Evolutionary conservation across 2,329 filamentous ascomycete genomes (phyloP), one percentile per base, ranked within the genome.

Genomic region (Akanthomyces lecanii): DNA sequence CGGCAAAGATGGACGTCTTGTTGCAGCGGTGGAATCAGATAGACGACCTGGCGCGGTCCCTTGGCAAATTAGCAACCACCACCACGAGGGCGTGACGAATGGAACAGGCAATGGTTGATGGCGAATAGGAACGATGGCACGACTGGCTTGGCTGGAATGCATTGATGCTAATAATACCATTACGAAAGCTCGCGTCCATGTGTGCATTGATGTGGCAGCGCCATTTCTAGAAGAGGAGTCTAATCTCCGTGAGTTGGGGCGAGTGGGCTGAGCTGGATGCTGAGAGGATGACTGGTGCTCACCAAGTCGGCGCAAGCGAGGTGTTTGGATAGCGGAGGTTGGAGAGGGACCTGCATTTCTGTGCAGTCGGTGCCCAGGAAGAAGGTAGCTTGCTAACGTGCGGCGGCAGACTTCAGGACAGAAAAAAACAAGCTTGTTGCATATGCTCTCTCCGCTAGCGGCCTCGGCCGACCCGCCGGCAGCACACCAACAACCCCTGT

Each of bases 391-490:
- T 4, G 50, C 57, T 63, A 63, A 60, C 55, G 50, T 25, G 12
- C 25, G 16, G 45, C 59, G 61, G 58, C 60, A 38, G 54, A 21
- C 25, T 51, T 5, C 16, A 16, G 25, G 18, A 1, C 21, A 21
- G 5, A 7, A 54, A 18, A 14, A 7, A 54, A 62, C 64, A 63
- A 63, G 36, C 25, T 44, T 33, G 40, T 25, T 36, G 50, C 45
- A 55, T 55, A 55, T 56, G 25, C 16, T 47, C 28, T 30, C 25
- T 53, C 28, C 18, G 23, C 33, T 60, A 63, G 62, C 62, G 64
- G 64, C 67, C 67, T 68, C 66, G 67, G 66, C 30, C 59, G 57
- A 55, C 58, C 58, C 57, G 51, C 54, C 38, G 12, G n/a, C 38
- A 30, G 21, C 38, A 3, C 21, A 30, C 50, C 50, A 53, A 21